Conservation (phyloP, 2,329 filamentous ascomycete species). For the Zymoseptoria pseudotritici region DNA sequence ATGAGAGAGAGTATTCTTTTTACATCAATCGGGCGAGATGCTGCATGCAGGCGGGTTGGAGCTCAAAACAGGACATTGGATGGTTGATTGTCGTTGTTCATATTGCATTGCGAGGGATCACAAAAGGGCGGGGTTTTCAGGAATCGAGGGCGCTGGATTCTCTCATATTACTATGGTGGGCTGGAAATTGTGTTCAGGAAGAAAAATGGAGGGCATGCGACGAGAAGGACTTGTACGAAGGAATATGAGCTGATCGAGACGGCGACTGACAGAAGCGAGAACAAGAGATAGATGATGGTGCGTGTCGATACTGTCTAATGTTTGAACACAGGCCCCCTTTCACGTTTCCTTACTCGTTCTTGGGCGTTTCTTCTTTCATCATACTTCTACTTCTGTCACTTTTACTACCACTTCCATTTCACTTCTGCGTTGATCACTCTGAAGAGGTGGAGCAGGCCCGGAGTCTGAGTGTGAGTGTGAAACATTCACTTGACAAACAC, state of each 20-base stretch:
- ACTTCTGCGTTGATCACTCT: too few relatives aligned
- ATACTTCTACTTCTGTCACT: not conserved
- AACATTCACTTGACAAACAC: not conserved
- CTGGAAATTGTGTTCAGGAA: not conserved
- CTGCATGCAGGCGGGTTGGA: not conserved
- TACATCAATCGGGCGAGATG: not conserved
- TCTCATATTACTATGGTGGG: not conserved
- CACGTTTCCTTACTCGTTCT: not conserved
- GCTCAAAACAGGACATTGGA: not conserved
- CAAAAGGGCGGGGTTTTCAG: not conserved
- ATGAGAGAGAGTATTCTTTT: not conserved
- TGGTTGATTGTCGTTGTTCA: constrained; percentile 1
- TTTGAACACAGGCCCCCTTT: not conserved
- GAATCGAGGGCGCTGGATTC: not conserved
- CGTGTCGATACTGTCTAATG: not conserved
- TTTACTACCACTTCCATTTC: too few relatives aligned
- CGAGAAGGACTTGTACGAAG: not conserved
- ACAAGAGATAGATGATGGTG: not conserved
- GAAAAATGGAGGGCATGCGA: not conserved
- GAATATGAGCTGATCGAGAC: not conserved
- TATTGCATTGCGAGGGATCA: constrained; percentile 4
- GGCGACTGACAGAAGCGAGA: not conserved
- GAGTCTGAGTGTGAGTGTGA: not conserved
- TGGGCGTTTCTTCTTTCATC: not conserved
- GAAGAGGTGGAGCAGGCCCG: not conserved